phyloP scores from a whole-genome alignment of 2,329 filamentous ascomycete species.

The Apiospora saccharicola region DNA sequence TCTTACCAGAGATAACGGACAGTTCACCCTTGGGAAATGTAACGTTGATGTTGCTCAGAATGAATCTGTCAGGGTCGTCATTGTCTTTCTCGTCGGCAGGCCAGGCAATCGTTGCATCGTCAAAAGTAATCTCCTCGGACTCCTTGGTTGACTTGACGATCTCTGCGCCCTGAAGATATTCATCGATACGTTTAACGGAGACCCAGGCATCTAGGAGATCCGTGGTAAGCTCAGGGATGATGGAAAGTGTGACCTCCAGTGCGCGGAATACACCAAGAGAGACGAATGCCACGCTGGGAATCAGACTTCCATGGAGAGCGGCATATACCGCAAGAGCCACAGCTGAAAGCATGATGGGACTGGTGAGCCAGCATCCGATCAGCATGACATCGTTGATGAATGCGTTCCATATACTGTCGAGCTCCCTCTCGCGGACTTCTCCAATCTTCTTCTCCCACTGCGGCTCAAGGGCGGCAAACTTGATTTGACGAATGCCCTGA shows the following conservation, averaged over 20 bases:
- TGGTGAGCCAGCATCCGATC: constrained; percentile 74
- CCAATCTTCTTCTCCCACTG: constrained; percentile 78
- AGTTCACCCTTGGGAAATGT: constrained; percentile 73
- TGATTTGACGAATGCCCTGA: constrained; percentile 83
- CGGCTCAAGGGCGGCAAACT: constrained; percentile 78
- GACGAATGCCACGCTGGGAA: constrained; percentile 80
- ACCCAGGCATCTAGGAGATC: constrained; percentile 75
- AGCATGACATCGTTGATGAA: constrained; percentile 70
- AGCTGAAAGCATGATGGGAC: constrained; percentile 76
- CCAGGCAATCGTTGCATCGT: constrained; percentile 76
- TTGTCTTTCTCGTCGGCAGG: constrained; percentile 68
- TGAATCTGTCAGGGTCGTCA: constrained; percentile 67
- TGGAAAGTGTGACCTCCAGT: constrained; percentile 74
- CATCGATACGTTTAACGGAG: constrained; percentile 75
- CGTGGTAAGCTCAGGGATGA: constrained; percentile 77
- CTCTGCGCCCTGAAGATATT: constrained; percentile 74
- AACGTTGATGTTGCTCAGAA: constrained; percentile 69
- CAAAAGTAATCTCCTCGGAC: constrained; percentile 68
- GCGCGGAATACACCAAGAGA: constrained; percentile 76
- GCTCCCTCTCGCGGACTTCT: constrained; percentile 69
- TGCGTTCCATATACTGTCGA: constrained; percentile 70
- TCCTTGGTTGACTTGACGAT: constrained; percentile 61
- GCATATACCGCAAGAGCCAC: constrained; percentile 75
- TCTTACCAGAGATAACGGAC: constrained; percentile 79
- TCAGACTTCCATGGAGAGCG: constrained; percentile 65